These are phyloP conservation scores for Pythium phragmitis DNA, from an alignment of 352 stramenopile genomes.

Conservation along the genomic window DNA sequence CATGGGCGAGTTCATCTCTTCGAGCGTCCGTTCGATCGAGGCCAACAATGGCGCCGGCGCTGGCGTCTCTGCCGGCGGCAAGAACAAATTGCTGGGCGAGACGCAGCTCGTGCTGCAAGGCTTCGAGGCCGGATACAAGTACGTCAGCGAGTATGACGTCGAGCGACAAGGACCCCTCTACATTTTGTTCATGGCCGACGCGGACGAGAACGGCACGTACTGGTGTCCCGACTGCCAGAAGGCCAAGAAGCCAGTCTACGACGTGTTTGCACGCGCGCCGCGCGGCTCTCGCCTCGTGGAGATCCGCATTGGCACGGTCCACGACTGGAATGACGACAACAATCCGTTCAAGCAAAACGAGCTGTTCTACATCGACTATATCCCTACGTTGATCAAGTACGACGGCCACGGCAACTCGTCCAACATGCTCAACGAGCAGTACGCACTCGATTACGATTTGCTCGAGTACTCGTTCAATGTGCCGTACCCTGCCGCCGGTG, in stretches of 20 bases:
- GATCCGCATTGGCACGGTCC: constrained; percentile 55
- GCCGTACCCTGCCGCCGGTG: constrained; percentile 33
- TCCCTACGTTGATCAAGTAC: constrained; percentile 78
- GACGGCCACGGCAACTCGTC: constrained; percentile 73
- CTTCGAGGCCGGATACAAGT: constrained; percentile 72
- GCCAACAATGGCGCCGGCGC: constrained; percentile 14
- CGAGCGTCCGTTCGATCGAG: constrained; percentile 33
- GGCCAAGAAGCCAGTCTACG: constrained; percentile 54
- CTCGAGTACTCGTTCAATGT: constrained; percentile 73
- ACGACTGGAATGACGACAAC: constrained; percentile 69
- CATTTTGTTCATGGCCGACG: constrained; percentile 77
- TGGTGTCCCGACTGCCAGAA: constrained; percentile 71
- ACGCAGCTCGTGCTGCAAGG: constrained; percentile 61
- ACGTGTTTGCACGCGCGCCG: constrained; percentile 62
- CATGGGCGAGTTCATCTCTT: constrained; percentile 66
- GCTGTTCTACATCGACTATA: constrained; percentile 82
- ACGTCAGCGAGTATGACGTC: constrained; percentile 76
- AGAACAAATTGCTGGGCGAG: constrained; percentile 47
- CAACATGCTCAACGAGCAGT: constrained; percentile 65
- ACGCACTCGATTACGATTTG: constrained; percentile 57
- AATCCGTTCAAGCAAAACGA: constrained; percentile 81
- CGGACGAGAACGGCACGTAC: constrained; percentile 66
- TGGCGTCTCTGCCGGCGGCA: constrained; percentile 9
- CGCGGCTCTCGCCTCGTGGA: constrained; percentile 62
- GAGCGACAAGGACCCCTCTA: constrained; percentile 61